Evolutionary conservation across 2,329 filamentous ascomycete genomes (phyloP).

Genomic region (Pseudopithomyces chartarum): DNA sequence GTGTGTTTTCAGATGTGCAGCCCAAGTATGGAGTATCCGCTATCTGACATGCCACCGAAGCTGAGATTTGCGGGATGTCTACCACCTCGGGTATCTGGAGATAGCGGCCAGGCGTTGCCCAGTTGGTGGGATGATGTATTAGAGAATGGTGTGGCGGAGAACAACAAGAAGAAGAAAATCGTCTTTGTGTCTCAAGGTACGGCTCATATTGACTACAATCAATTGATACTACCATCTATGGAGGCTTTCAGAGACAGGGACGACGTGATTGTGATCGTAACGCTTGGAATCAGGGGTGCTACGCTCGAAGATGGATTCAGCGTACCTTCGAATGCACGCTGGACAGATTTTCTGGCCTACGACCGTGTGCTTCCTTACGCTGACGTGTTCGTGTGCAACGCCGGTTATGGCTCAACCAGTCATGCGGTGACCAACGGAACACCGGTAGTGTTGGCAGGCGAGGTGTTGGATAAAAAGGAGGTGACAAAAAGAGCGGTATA

Average conservation of each 20-base stretch:
- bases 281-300: not conserved
- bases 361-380: not conserved
- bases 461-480: not conserved
- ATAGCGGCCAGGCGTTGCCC: not conserved
- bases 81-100: not conserved
- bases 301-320: not conserved
- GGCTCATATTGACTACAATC: not conserved
- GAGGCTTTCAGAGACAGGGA: not conserved
- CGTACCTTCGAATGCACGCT: not conserved
- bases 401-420: not conserved
- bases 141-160: not conserved
- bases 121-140: not conserved
- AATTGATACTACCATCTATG: not conserved
- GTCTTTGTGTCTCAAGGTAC: slow-evolving; percentile 2
- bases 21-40: slow-evolving; percentile 1
- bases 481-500: not conserved
- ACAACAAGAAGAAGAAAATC: not conserved
- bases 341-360: not conserved
- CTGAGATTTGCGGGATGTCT: not conserved
- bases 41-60: not conserved
- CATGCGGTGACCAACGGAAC: not conserved
- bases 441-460: not conserved
- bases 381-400: not conserved
- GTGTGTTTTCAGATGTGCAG: not conserved
- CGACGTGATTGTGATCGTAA: not conserved